Conservation (phyloP, 495 filamentous ascomycete species). For the Trichoderma gamsii region DNA sequence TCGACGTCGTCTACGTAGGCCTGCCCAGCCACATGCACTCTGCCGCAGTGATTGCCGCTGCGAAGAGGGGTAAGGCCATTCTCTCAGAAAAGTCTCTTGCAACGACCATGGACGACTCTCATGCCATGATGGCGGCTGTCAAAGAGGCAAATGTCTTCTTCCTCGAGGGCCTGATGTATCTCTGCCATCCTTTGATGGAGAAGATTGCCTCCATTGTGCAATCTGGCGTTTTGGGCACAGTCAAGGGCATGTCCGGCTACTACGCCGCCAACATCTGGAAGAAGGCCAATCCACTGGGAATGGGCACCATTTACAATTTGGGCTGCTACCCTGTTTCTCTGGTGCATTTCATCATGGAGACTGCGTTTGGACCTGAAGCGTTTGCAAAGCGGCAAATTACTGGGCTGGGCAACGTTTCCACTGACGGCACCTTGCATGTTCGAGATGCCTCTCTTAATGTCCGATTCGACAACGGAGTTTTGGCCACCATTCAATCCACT, state of each 20-base stretch:
- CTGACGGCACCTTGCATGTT: not conserved
- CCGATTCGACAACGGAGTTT: not conserved
- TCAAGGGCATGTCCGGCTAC: conserved; percentile 9
- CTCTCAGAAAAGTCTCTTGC: conserved; percentile 7
- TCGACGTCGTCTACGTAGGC: conserved; percentile 5
- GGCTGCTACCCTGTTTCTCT: conserved; percentile 3
- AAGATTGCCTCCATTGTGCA: not conserved
- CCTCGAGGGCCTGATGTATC: conserved; percentile 1
- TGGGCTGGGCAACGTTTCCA: not conserved
- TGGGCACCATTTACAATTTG: conserved; percentile 9
- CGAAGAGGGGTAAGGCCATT: conserved; percentile 3
- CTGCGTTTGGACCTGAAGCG: not conserved
- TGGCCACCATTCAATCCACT: not conserved
- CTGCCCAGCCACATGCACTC: conserved; percentile 8
- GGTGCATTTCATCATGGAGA: conserved; percentile 7
- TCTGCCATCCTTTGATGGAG: conserved; percentile 1
- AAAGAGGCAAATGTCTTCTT: conserved; percentile 6
- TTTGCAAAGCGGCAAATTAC: not conserved
- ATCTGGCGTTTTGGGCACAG: not conserved
- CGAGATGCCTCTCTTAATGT: conserved; percentile 5
- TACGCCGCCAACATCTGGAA: conserved; percentile 12
- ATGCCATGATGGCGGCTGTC: conserved; percentile 9
- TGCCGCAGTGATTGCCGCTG: conserved; percentile 1
- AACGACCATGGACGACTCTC: not conserved
- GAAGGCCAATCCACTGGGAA: conserved; percentile 5